phyloP scores from a whole-genome alignment of 345 rosid species.

The Eucalyptus polybractea region DNA sequence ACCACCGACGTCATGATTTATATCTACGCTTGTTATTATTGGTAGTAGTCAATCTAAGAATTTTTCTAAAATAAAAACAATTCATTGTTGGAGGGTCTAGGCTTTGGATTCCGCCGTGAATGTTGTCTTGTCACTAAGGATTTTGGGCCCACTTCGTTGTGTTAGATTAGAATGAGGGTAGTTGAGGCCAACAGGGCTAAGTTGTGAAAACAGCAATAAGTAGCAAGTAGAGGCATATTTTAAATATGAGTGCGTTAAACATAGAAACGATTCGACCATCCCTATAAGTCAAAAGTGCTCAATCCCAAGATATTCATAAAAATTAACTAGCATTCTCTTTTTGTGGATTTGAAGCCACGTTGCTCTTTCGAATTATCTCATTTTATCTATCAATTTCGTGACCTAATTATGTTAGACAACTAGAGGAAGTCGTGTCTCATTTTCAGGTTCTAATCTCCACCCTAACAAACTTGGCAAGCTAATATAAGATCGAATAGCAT shows the following conservation, averaged over 20 bases:
- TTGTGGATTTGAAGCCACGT: fast-evolving
- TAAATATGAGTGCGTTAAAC: neutral
- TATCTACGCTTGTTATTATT: neutral
- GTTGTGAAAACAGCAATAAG: neutral
- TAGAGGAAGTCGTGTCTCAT: fast-evolving
- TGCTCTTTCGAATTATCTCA: neutral
- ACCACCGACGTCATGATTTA: neutral
- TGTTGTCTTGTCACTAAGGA: neutral
- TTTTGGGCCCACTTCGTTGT: neutral
- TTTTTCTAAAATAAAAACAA: neutral
- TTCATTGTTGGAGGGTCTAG: neutral
- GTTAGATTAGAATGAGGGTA: neutral
- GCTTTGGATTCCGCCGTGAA: neutral
- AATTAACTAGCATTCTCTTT: no score
- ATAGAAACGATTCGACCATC: neutral
- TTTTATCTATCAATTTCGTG: neutral
- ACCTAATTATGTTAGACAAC: neutral
- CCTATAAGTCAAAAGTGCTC: no score
- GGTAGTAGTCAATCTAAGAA: neutral
- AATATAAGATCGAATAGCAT: no score
- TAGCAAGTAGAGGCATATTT: neutral
- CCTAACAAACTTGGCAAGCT: neutral
- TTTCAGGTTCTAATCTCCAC: neutral
- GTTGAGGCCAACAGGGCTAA: neutral
- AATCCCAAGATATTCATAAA: neutral